Base-by-base conservation (phyloP, 768 basidiomycete species). In the Coprinopsis cinerea region DNA sequence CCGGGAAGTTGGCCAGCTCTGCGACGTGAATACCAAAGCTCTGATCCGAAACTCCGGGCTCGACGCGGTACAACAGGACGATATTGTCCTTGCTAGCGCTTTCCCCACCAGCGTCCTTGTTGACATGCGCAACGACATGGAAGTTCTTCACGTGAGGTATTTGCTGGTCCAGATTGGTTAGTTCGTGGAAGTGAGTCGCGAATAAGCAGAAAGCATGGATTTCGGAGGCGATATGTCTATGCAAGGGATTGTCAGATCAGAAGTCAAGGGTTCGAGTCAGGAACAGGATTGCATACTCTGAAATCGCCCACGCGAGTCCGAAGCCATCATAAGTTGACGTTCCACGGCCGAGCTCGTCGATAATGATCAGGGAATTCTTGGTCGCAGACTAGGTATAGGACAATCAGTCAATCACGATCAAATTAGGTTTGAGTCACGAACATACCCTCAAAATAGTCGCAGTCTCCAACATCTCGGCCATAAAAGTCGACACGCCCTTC, bases 401-500 rank as follows among this genome's bases (percentile, higher is more conserved):
- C 26, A 47, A 42, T 35, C 14, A 3, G 2, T n/a, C 49, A 30
- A 52, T 32, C n/a, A 50, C 20, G 18, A 18, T 28, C 24, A 11
- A 40, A 14, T 42, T 40, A 13, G 47, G 17, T 17, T 24, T 32
- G 45, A 44, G 28, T 41, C 40, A 47, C n/a, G 35, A 26, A 59
- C 81, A 24, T 30, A 91, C 92, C 59, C 86, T 78, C 36, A 99
- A 76, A 59, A 98, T 98, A 0, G 89, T 91, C 0, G 96, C 94
- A 0, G 94, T 98, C 66, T 99, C 96, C 24, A 99, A 76, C 96
- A 98, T 98, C 67, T 99, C 96, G 1, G 93, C 94, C 95, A 98
- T 98, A 65, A 99, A 99, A 0, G 95, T 99, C 22, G 92, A 95
- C 0, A 99, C 92, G 10, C 96, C 96, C 66, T 96, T 98, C 39